Evolutionary conservation across 2,329 filamentous ascomycete species (phyloP), one percentile per base, ranked within the genome.

Genomic region (Penicillium digitatum): DNA sequence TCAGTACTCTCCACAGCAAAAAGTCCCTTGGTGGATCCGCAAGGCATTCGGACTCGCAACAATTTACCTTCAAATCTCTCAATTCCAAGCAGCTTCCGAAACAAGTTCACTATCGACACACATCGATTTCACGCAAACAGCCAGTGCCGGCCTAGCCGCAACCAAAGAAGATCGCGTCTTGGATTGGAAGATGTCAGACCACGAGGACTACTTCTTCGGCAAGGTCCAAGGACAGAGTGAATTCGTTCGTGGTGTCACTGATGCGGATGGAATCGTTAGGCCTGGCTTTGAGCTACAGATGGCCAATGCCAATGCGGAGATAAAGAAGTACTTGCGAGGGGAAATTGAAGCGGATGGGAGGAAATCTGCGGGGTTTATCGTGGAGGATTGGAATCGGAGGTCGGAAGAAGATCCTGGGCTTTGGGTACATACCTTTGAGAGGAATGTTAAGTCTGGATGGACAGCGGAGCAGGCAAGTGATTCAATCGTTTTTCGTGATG

Each of bases 171-270:
- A 54, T 24, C 46, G 46, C 4, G 11, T 44, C 2, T 20, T 54
- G 2, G 32, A 54, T 26, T 54, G 46, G 52, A 29, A 43, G 12
- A 11, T 31, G 12, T n/a, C 11, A 16, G 24, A 32, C 11, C 52
- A 54, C 5, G 39, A 49, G 5, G 52, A 54, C 24, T 50, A 54
- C 31, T 38, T 54, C 31, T 54, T 50, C 39, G 52, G 52, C 3
- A 1, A 16, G 9, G 32, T 54, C 1, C 32, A 38, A 14, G 52
- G 2, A 3, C 38, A 16, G 12, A 31, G 38, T 18, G 31, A 31
- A 43, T 54, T 38, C 3, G 32, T 54, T 3, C 20, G 20, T 10
- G 45, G 52, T 3, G 18, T 34, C 0, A 16, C 22, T 24, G 39
- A 20, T n/a, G 16, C 12, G 12, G 32, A 38, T 14, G 52, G 39